Percentiles rank a stretch among this genome's conserved stretches.
Conservation (phyloP, 176 grass and related monocot species). For the Triticum urartu region DNA sequence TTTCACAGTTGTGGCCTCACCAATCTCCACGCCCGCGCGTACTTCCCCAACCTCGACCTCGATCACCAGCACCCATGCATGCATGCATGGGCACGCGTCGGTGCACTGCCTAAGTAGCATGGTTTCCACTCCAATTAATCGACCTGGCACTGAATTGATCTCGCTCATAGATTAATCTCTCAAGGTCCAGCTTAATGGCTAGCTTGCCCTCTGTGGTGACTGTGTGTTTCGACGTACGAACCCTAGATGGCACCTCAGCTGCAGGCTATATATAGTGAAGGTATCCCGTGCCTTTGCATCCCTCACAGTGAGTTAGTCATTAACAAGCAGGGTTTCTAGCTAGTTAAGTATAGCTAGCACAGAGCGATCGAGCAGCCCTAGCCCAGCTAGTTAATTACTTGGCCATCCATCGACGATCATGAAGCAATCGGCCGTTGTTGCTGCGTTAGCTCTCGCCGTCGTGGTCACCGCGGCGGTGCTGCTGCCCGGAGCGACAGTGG, state of each 20-base stretch:
- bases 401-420: not conserved
- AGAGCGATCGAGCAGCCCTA: no score
- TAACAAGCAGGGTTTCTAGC: not conserved
- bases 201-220: not conserved
- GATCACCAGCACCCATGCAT: conserved; percentile 19
- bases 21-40: not conserved
- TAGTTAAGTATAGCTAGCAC: not conserved
- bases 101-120: not conserved
- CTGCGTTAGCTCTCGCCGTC: not conserved
- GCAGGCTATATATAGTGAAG: conserved; percentile 18
- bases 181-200: not conserved
- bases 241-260: not conserved
- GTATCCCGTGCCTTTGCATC: not conserved
- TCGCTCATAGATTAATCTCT: not conserved
- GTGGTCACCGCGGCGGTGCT: not conserved
- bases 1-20: not conserved
- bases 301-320: not conserved
- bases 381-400: no score
- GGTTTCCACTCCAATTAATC: not conserved
- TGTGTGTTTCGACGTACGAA: not conserved
- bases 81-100: not conserved
- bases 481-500: not conserved
- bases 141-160: not conserved
- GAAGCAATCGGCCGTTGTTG: not conserved
- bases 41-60: conserved; percentile 13